Evolutionary conservation across 176 grass and related monocot species (phyloP).

Genomic region (sorghum (Sorghum bicolor)): DNA sequence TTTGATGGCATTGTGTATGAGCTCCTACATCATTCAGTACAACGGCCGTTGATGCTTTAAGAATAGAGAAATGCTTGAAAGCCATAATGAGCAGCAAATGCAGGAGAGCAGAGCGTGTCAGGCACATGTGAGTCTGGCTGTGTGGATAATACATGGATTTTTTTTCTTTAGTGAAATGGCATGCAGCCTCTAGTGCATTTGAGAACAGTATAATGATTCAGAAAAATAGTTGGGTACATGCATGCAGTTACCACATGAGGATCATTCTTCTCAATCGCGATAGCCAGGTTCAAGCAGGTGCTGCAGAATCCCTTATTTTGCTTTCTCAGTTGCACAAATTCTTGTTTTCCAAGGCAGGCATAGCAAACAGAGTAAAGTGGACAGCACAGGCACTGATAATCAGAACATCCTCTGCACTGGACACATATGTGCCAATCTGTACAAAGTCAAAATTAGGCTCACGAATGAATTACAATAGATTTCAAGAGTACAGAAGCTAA

Average conservation of each 20-base stretch:
- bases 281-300: slow-evolving; percentile 49
- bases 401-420: slow-evolving; percentile 47
- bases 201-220: neutral
- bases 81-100: neutral
- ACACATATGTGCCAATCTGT: slow-evolving; percentile 79
- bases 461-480: slow-evolving; percentile 9
- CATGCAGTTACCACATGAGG: slow-evolving; percentile 45
- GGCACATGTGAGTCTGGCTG: neutral
- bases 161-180: neutral
- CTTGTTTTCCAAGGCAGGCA: slow-evolving; percentile 50
- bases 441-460: slow-evolving; percentile 19
- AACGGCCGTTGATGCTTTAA: neutral
- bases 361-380: slow-evolving; percentile 58
- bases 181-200: neutral
- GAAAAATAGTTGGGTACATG: slow-evolving; percentile 18
- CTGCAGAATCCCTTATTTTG: slow-evolving; percentile 69
- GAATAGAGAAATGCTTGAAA: neutral
- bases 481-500: slow-evolving; percentile 18
- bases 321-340: slow-evolving; percentile 59
- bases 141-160: neutral
- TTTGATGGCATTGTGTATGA: neutral
- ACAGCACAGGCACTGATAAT: slow-evolving; percentile 73
- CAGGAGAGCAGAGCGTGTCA: neutral
- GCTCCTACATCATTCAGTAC: neutral
- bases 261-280: slow-evolving; percentile 45